phyloP scores from a whole-genome alignment of 192 early-diverging fungal species.

The Coemansia sp. region DNA sequence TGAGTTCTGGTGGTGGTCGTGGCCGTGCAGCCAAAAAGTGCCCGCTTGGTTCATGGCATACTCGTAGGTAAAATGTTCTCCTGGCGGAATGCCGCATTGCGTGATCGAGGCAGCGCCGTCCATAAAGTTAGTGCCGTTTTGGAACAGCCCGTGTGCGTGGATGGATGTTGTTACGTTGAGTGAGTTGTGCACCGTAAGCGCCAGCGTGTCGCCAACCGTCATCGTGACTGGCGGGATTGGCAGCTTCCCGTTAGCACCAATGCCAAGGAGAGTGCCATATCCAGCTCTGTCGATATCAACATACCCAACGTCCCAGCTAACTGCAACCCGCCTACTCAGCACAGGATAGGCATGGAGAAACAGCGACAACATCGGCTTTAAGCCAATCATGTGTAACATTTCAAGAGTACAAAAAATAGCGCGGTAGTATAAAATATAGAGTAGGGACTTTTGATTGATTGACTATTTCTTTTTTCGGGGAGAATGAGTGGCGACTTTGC shows the following conservation, averaged over 20 bases:
- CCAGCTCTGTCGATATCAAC: constrained; percentile 63
- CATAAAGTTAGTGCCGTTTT: constrained; percentile 60
- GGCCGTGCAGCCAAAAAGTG: constrained; percentile 80
- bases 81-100: constrained; percentile 72
- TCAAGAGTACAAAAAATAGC: too few species aligned
- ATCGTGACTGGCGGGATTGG: constrained; percentile 49
- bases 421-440: too few species aligned
- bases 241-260: constrained; percentile 60
- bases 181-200: constrained; percentile 50
- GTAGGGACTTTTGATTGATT: too few species aligned
- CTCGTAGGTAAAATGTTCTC: constrained; percentile 61
- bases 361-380: too few species aligned
- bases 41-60: constrained; percentile 64
- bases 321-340: constrained; percentile 10
- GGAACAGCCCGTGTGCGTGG: constrained; percentile 77
- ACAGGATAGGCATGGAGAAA: background rate
- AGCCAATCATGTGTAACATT: too few species aligned
- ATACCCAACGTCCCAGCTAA: constrained; percentile 67
- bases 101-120: constrained; percentile 67
- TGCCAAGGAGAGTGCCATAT: constrained; percentile 54
- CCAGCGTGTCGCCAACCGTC: constrained; percentile 17
- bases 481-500: too few species aligned
- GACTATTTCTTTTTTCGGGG: too few species aligned
- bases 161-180: constrained; percentile 59
- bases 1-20: constrained; percentile 65